These are phyloP conservation scores for Cynara cardunculus DNA, from an alignment of 129 eudicot genomes.

Conservation along the genomic window DNA sequence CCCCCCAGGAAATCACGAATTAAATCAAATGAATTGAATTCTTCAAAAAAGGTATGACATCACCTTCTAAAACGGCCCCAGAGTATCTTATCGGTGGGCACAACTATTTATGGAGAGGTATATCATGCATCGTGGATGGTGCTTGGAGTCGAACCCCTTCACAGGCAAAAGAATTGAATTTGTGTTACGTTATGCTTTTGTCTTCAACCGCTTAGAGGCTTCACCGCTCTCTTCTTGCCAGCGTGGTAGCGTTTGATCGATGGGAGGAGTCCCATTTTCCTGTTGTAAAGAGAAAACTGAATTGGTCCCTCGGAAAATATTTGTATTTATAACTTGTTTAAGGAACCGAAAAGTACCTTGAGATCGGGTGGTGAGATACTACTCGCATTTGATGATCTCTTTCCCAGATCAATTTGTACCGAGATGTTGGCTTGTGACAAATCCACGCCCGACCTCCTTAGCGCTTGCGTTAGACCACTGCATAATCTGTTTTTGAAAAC, in stretches of 20 bases:
- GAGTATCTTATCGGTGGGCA: neutral
- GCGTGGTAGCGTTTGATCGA: constrained; percentile 25
- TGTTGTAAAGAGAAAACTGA: constrained; percentile 4
- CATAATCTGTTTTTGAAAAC: constrained; percentile 52
- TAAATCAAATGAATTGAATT: constrained; percentile 14
- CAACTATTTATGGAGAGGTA: constrained; percentile 6
- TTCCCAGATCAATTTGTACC: constrained; percentile 80
- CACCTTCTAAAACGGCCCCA: neutral
- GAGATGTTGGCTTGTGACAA: constrained; percentile 82
- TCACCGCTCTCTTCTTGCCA: constrained; percentile 42
- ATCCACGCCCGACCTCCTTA: constrained; percentile 83
- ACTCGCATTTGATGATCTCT: constrained; percentile 41
- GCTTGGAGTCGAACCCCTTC: neutral
- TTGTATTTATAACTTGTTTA: neutral
- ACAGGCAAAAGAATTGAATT: constrained; percentile 13
- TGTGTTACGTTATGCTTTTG: constrained; percentile 26
- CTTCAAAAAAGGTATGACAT: neutral
- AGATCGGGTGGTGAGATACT: constrained; percentile 30
- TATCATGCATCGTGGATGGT: neutral
- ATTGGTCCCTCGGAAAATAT: neutral
- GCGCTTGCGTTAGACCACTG: constrained; percentile 73
- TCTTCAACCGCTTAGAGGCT: constrained; percentile 62
- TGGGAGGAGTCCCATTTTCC: constrained; percentile 33
- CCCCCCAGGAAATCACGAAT: constrained; percentile 17
- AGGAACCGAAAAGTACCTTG: constrained; percentile 45